phyloP scores from a whole-genome alignment of 2,329 filamentous ascomycete species.

The Ophiocordyceps australis region DNA sequence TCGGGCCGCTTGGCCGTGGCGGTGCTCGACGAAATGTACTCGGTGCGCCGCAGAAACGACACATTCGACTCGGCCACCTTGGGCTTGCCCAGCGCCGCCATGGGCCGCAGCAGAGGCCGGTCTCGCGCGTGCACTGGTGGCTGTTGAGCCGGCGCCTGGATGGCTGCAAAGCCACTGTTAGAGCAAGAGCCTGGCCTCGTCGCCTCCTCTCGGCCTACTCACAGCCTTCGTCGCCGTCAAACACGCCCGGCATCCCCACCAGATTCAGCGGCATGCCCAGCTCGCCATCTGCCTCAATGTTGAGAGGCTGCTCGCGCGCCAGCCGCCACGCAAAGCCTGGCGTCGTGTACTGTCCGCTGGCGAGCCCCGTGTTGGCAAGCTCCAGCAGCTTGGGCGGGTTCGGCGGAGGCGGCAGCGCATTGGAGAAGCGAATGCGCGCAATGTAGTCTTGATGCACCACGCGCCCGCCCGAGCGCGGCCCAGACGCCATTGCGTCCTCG shows the following conservation, averaged over 20 bases:
- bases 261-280: constrained; percentile 94
- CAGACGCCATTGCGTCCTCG: constrained; percentile 15
- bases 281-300: constrained; percentile 95
- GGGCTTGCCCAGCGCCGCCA: constrained; percentile 71
- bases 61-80: constrained; percentile 61
- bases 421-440: constrained; percentile 85
- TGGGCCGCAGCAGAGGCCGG: constrained; percentile 62
- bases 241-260: constrained; percentile 85
- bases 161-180: too few relatives aligned
- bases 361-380: constrained; percentile 82
- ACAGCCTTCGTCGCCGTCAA: constrained; percentile 92
- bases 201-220: too few relatives aligned
- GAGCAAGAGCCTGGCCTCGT: too few relatives aligned
- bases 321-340: constrained; percentile 80
- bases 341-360: constrained; percentile 74
- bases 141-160: constrained; percentile 57
- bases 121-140: constrained; percentile 69
- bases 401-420: constrained; percentile 84
- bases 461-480: constrained; percentile 30
- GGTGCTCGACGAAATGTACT: constrained; percentile 63
- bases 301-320: constrained; percentile 79
- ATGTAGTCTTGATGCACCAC: constrained; percentile 89
- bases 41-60: constrained; percentile 87
- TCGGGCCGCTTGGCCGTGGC: constrained; percentile 28
- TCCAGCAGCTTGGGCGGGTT: constrained; percentile 93